phyloP scores from a whole-genome alignment of 169 alveolate species.

The Babesia ovis region DNA sequence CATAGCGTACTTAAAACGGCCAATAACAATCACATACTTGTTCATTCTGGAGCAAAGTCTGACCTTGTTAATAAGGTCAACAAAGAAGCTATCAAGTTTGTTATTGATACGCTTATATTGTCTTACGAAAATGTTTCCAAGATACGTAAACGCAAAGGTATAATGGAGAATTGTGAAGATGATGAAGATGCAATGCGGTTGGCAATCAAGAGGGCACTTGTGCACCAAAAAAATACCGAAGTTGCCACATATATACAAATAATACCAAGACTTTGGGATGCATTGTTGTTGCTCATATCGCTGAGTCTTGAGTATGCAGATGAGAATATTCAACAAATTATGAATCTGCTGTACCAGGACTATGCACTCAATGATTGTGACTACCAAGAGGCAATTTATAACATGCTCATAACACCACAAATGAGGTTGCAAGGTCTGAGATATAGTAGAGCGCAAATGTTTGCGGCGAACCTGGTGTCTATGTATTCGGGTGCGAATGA shows the following conservation, averaged over 20 bases:
- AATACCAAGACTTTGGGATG: slow-evolving; percentile 25
- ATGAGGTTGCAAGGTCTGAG: background rate
- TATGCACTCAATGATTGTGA: background rate
- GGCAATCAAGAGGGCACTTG: background rate
- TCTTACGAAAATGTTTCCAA: background rate
- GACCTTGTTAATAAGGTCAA: slow-evolving; percentile 2
- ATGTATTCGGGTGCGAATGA: slow-evolving; percentile 43
- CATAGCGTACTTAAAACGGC: background rate
- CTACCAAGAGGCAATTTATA: background rate
- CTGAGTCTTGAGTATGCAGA: slow-evolving; percentile 44
- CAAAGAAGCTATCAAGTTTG: background rate
- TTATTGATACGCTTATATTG: background rate
- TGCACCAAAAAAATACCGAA: background rate
- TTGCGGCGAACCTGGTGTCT: slow-evolving; percentile 20
- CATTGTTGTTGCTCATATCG: slow-evolving; percentile 14
- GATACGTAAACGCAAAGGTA: background rate
- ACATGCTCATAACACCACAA: slow-evolving; percentile 14
- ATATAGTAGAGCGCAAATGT: slow-evolving; percentile 1
- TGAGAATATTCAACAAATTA: slow-evolving; percentile 15
- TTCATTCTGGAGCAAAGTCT: slow-evolving; percentile 19
- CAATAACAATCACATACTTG: slow-evolving; percentile 19
- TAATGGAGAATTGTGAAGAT: background rate
- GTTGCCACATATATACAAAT: background rate
- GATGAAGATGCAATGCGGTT: slow-evolving; percentile 6
- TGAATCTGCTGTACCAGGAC: slow-evolving; percentile 37